A percentile compares a stretch with the other conserved stretches of the same genome.
Evolutionary conservation across 2,329 filamentous ascomycete genomes (phyloP).

Genomic region (Phyllosticta citribraziliensis): DNA sequence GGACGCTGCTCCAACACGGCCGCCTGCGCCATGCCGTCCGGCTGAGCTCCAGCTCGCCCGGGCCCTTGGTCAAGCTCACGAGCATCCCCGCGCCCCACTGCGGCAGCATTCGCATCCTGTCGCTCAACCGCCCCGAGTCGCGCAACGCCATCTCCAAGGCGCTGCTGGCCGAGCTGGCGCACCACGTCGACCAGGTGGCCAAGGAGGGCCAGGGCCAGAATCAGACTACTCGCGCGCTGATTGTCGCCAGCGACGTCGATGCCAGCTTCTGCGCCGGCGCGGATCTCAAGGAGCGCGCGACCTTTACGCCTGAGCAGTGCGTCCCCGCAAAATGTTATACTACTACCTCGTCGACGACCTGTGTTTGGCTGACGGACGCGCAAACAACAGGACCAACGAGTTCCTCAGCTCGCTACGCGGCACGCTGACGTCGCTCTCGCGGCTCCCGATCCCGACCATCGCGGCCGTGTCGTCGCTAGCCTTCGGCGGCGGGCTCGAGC

Average conservation of each 20-base stretch:
- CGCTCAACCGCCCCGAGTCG: slow-evolving; percentile 73
- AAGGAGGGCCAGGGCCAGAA: slow-evolving; percentile 45
- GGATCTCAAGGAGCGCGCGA: slow-evolving; percentile 78
- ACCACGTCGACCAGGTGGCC: slow-evolving; percentile 64
- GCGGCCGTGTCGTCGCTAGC: slow-evolving; percentile 77
- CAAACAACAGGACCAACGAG: slow-evolving; percentile 52
- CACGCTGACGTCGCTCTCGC: slow-evolving; percentile 63
- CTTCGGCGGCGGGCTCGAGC: slow-evolving; percentile 86
- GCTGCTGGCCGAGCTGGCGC: slow-evolving; percentile 61
- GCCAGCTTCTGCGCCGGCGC: slow-evolving; percentile 87
- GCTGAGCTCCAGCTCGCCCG: slow-evolving; percentile 7
- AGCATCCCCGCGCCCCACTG: slow-evolving; percentile 67
- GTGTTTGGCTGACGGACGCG: not conserved
- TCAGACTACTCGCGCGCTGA: slow-evolving; percentile 63
- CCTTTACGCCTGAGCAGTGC: slow-evolving; percentile 70
- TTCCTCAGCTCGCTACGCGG: slow-evolving; percentile 70
- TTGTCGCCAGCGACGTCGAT: slow-evolving; percentile 79
- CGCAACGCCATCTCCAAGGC: slow-evolving; percentile 84
- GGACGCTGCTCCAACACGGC: not conserved
- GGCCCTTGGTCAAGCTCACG: slow-evolving; percentile 56
- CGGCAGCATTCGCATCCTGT: slow-evolving; percentile 79
- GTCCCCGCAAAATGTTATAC: slow-evolving; percentile 19
- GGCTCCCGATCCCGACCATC: slow-evolving; percentile 81
- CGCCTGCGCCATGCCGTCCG: not conserved
- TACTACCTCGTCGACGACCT: not conserved